Conservation (phyloP, 2,329 filamentous ascomycete genomes). For the Dissoconium aciculare region DNA sequence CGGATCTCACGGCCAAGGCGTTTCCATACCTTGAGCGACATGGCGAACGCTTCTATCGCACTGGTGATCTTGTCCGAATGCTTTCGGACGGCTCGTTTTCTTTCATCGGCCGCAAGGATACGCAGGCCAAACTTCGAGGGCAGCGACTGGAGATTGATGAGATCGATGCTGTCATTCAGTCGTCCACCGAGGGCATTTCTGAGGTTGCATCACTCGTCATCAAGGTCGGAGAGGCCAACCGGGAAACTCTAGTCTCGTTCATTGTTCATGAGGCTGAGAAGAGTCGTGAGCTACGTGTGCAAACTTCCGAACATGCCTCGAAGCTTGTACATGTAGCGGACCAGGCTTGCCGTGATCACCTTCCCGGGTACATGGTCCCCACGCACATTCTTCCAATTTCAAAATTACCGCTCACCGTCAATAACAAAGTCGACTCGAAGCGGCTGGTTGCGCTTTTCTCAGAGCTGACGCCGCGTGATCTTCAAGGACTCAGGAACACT, state of each 20-base stretch:
- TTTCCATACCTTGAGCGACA: conserved; percentile 50
- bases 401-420: conserved; percentile 63
- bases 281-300: conserved; percentile 23
- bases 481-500: conserved; percentile 40
- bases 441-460: conserved; percentile 52
- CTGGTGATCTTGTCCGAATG: conserved; percentile 73
- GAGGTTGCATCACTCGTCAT: conserved; percentile 67
- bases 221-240: conserved; percentile 55
- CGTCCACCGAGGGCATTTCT: conserved; percentile 40
- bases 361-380: conserved; percentile 83
- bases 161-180: conserved; percentile 70
- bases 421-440: conserved; percentile 77
- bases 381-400: conserved; percentile 63
- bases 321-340: conserved; percentile 19
- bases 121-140: conserved; percentile 81
- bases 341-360: conserved; percentile 47
- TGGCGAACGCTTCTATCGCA: conserved; percentile 53
- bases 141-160: conserved; percentile 82
- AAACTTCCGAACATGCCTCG: conserved; percentile 15
- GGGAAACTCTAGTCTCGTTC: conserved; percentile 72
- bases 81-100: conserved; percentile 70
- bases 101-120: conserved; percentile 75
- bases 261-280: conserved; percentile 26
- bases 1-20: conserved; percentile 58
- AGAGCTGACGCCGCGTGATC: conserved; percentile 41